A percentile compares a stretch with the other conserved stretches of the same genome.
Evolutionary conservation across 768 basidiomycete species (phyloP).

Genomic region (Porpolomopsis calyptriformis): DNA sequence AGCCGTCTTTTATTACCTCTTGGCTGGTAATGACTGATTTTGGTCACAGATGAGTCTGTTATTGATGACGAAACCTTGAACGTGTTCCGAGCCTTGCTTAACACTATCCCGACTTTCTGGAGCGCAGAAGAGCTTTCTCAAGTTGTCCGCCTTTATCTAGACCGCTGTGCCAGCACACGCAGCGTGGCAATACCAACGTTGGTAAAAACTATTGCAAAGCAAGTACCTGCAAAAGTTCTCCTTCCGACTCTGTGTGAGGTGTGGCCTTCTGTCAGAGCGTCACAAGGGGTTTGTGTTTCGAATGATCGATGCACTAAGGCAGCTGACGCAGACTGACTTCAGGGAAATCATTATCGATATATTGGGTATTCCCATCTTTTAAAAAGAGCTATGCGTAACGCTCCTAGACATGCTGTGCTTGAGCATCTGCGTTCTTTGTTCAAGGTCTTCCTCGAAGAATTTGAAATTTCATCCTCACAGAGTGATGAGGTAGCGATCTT

Average conservation of each 20-base stretch:
- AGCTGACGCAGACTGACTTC: conserved; percentile 13
- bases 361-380: conserved; percentile 60
- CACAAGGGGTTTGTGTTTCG: conserved; percentile 26
- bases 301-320: neutral
- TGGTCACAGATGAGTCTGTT: neutral
- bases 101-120: conserved; percentile 78
- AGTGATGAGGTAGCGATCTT: conserved; percentile 18
- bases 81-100: conserved; percentile 59
- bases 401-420: conserved; percentile 52
- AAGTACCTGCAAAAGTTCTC: conserved; percentile 53
- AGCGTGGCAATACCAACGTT: conserved; percentile 32
- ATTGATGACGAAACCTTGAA: conserved; percentile 26
- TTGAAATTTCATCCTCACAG: conserved; percentile 34
- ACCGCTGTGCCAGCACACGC: conserved; percentile 26
- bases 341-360: conserved; percentile 16
- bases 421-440: conserved; percentile 60
- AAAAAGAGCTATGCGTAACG: conserved; percentile 50
- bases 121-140: conserved; percentile 45
- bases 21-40: neutral
- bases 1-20: neutral
- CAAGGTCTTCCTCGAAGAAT: conserved; percentile 69
- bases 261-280: conserved; percentile 34
- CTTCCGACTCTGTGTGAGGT: conserved; percentile 52
- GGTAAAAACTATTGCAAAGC: conserved; percentile 60
- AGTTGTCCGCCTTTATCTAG: conserved; percentile 47